Evolutionary conservation across 768 basidiomycete species (phyloP), one percentile per base, ranked within the genome.

Genomic region (Termitomyces sp.): DNA sequence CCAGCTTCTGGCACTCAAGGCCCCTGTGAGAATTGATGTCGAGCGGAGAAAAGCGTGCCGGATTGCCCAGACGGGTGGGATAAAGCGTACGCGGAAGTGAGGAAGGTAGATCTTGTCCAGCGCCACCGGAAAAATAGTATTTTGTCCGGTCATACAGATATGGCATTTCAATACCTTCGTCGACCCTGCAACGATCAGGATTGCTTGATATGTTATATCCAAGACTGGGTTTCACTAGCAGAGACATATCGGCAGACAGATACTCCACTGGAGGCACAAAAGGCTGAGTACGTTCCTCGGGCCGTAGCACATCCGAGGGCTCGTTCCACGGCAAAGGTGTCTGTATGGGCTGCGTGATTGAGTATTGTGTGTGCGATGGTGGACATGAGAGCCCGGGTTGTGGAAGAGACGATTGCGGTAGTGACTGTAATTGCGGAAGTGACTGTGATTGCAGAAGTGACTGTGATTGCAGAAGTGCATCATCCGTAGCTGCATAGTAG

Each of bases 11-110:
- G 14, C 56, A 19, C 28, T 52, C 56, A 5, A 37, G 50, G 12
- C 12, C 2, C 17, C 46, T 8, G 37, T 41, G 34, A n/a, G 17
- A 25, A 28, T 53, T 35, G 34, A 6, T 53, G 41, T 41, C 56
- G 42, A 41, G 32, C 23, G 21, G 14, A 59, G 64, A 46, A 49
- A 63, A 17, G 60, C 63, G 59, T 47, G 64, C 59, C 10, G 61
- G 52, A 34, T 37, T 55, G 49, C 62, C 61, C n/a, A 64, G 54
- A 48, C 56, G 42, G n/a, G 54, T 12, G 0, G 50, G 34, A 6
- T 55, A 48, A 25, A 50, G 43, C 28, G 50, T 44, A 53, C 42
- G 49, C n/a, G 53, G 51, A 46, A 34, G 27, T 14, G 41, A 27
- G 17, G 44, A 5, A 35, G 28, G 35, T 37, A 37, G 21, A 42